Conservation (phyloP, 1,139 yeast species). For the Spencermartinsiella ligniputridi region DNA sequence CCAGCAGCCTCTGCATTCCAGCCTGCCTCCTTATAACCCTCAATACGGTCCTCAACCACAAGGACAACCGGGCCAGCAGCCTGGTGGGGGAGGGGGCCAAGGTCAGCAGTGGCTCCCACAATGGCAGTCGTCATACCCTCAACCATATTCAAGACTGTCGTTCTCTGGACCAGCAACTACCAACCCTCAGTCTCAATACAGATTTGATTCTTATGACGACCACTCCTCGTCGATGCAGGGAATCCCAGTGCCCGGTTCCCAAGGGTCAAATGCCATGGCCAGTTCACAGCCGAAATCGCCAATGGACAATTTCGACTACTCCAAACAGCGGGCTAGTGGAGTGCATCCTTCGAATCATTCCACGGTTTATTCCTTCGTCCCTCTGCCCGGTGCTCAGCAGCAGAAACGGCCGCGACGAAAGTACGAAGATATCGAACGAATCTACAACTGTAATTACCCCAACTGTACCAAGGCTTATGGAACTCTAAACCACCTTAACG, state of each 20-base stretch:
- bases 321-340: not conserved
- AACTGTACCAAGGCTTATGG: constrained; percentile 72
- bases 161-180: constrained; percentile 58
- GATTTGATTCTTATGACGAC: constrained; percentile 1
- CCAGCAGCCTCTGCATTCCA: not conserved
- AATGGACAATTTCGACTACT: not conserved
- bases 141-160: constrained; percentile 50
- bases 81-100: not conserved
- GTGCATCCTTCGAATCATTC: constrained; percentile 1
- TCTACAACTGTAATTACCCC: constrained; percentile 56
- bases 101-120: not conserved
- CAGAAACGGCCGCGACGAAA: constrained; percentile 58
- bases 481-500: constrained; percentile 69
- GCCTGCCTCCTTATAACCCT: not conserved
- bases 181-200: not conserved
- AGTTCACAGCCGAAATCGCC: not conserved
- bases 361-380: constrained; percentile 29
- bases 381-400: constrained; percentile 29
- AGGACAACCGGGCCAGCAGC: not conserved
- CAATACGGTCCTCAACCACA: not conserved
- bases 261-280: not conserved
- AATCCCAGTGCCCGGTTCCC: not conserved
- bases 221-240: not conserved
- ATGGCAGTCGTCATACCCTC: constrained; percentile 12
- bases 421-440: constrained; percentile 64